A percentile compares a stretch with the other conserved stretches of the same genome.
Conservation (phyloP, 352 stramenopile genomes). For the Hyaloperonospora arabidopsidis region DNA sequence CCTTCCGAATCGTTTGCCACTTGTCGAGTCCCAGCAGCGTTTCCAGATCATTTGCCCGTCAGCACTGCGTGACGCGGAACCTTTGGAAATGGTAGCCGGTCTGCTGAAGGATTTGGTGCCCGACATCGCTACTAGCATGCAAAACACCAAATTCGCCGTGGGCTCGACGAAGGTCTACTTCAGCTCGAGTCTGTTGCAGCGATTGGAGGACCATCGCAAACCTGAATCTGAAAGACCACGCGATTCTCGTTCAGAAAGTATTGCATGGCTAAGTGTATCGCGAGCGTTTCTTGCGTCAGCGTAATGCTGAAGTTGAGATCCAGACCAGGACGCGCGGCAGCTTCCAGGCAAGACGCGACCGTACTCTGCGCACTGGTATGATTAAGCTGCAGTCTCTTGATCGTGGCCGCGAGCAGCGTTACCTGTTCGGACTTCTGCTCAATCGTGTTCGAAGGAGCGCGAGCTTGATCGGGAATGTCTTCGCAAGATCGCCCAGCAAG, state of each 20-base stretch:
- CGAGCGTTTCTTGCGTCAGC: constrained; percentile 45
- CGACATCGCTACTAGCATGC: constrained; percentile 49
- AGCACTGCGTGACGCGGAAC: constrained; percentile 41
- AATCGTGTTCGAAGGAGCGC: constrained; percentile 35
- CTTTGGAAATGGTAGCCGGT: constrained; percentile 65
- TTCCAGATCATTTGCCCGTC: constrained; percentile 83
- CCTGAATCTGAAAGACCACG: constrained; percentile 61
- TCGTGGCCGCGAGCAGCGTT: constrained; percentile 58
- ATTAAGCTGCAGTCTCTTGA: constrained; percentile 49
- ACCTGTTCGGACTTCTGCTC: constrained; percentile 41
- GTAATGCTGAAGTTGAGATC: constrained; percentile 38
- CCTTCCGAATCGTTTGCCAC: constrained; percentile 87
- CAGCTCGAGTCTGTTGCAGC: constrained; percentile 85
- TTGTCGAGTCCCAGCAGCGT: constrained; percentile 73
- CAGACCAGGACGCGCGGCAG: constrained; percentile 42
- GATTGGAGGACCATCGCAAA: constrained; percentile 84
- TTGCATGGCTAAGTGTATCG: constrained; percentile 54
- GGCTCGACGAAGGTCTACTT: constrained; percentile 81
- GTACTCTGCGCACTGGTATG: constrained; percentile 33
- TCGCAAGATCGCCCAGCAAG: constrained; percentile 30
- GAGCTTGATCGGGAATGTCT: constrained; percentile 33
- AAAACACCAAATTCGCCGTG: constrained; percentile 76
- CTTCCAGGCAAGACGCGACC: constrained; percentile 36
- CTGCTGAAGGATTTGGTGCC: constrained; percentile 63
- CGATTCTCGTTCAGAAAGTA: constrained; percentile 70